Percentiles rank a stretch among this genome's conserved stretches.
These are phyloP conservation scores for Pichia sp. DNA, from an alignment of 1,139 yeast species.

Conservation along the genomic window DNA sequence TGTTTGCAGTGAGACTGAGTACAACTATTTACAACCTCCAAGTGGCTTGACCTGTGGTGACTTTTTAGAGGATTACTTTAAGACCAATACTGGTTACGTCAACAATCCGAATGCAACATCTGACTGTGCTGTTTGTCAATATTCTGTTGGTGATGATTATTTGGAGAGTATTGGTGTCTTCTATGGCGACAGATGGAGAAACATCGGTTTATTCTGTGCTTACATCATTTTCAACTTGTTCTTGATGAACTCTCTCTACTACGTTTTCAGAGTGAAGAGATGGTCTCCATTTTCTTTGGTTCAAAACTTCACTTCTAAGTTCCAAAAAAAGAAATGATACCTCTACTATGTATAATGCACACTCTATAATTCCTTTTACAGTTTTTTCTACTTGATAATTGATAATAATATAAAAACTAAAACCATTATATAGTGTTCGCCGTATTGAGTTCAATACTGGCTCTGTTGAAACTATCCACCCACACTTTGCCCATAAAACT, in stretches of 20 bases:
- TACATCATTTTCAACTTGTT: slow-evolving; percentile 45
- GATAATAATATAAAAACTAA: no score
- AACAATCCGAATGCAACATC: slow-evolving; percentile 42
- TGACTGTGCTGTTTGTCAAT: slow-evolving; percentile 53
- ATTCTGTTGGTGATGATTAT: slow-evolving; percentile 47
- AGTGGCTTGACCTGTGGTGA: slow-evolving; percentile 47
- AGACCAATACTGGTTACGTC: slow-evolving; percentile 44
- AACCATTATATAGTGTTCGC: no score
- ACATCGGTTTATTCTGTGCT: slow-evolving; percentile 54
- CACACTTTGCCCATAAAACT: no score
- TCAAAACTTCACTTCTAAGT: no score
- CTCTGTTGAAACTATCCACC: no score
- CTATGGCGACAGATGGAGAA: slow-evolving; percentile 53
- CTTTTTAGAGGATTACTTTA: slow-evolving; percentile 34
- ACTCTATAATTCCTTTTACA: no score
- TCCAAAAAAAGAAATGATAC: neutral
- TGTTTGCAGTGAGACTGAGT: slow-evolving; percentile 43
- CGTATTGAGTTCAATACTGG: no score
- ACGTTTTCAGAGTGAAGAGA: slow-evolving; percentile 11
- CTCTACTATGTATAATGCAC: no score
- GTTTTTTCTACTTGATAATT: no score
- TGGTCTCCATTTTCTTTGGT: no score
- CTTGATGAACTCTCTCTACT: slow-evolving; percentile 14
- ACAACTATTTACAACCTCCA: slow-evolving; percentile 47
- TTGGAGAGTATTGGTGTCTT: slow-evolving; percentile 37